Percentiles rank a stretch among this genome's conserved stretches.
Evolutionary conservation across 1,139 yeast species (phyloP).

Genomic region (Meyerozyma smithsonii): DNA sequence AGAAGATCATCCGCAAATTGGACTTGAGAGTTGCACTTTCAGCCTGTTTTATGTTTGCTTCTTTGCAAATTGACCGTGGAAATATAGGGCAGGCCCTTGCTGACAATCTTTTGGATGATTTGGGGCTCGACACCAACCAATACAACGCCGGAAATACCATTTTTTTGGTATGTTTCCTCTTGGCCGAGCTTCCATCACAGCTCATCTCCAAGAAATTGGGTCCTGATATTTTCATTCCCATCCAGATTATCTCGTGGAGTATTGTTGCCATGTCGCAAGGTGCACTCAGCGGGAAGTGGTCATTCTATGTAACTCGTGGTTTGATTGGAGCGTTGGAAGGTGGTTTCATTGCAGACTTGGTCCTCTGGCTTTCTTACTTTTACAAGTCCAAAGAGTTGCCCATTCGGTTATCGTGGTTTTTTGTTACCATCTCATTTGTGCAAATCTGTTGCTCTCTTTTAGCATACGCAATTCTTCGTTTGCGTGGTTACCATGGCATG

Average conservation of each 20-base stretch:
- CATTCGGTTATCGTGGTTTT: conserved; percentile 20
- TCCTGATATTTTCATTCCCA: conserved; percentile 29
- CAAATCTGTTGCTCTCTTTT: conserved; percentile 13
- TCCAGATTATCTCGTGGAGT: conserved; percentile 30
- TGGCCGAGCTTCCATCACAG: conserved; percentile 32
- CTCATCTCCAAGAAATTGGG: conserved; percentile 29
- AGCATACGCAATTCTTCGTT: conserved; percentile 12
- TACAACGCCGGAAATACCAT: conserved; percentile 30
- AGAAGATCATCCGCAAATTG: conserved; percentile 18
- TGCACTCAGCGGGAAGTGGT: conserved; percentile 18
- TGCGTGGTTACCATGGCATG: conserved; percentile 13
- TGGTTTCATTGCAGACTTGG: conserved; percentile 30
- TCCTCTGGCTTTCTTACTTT: conserved; percentile 24
- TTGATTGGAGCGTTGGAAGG: conserved; percentile 27
- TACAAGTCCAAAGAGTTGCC: conserved; percentile 24
- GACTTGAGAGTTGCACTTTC: conserved; percentile 25
- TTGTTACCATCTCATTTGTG: conserved; percentile 15
- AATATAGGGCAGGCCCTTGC: conserved; percentile 30
- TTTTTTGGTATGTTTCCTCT: conserved; percentile 22
- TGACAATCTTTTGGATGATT: conserved; percentile 26
- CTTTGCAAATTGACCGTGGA: conserved; percentile 29
- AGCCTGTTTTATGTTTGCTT: conserved; percentile 28
- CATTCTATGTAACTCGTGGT: conserved; percentile 24
- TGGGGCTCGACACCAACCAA: conserved; percentile 25
- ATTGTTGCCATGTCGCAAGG: conserved; percentile 26